These are phyloP conservation scores for Hordeum vulgare DNA, from an alignment of 176 grass and related monocot genomes.

Conservation along the genomic window DNA sequence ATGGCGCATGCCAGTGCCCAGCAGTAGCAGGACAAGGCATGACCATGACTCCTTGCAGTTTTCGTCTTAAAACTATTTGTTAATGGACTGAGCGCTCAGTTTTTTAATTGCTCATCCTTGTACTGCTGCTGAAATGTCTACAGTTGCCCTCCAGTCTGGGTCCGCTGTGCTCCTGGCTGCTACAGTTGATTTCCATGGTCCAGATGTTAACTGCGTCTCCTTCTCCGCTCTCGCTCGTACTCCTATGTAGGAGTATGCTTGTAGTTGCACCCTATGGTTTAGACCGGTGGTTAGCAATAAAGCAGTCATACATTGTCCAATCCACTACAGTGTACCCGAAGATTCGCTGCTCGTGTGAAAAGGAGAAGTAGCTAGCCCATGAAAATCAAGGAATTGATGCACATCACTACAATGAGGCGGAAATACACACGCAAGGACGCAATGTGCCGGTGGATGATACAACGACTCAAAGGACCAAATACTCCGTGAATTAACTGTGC, in stretches of 20 bases:
- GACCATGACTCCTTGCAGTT: background rate
- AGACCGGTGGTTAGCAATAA: background rate
- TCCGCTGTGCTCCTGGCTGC: background rate
- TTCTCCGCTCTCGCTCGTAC: background rate
- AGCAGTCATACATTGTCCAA: background rate
- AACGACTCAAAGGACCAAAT: background rate
- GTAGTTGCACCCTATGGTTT: background rate
- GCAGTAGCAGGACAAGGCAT: background rate
- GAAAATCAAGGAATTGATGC: background rate
- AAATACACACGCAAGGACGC: background rate
- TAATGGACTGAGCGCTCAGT: background rate
- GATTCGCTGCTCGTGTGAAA: background rate
- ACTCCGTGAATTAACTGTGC: background rate
- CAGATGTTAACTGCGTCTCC: background rate
- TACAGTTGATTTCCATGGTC: background rate
- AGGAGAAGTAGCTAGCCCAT: background rate
- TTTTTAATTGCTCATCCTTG: background rate
- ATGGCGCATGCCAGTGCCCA: background rate
- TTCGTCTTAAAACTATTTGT: background rate
- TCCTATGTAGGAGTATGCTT: background rate
- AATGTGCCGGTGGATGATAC: background rate
- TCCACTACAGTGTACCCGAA: background rate
- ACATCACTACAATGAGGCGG: background rate
- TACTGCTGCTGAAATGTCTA: background rate
- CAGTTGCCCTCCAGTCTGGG: background rate